Conservation (phyloP, 2,329 filamentous ascomycete species). For the Stagonosporopsis tanaceti region DNA sequence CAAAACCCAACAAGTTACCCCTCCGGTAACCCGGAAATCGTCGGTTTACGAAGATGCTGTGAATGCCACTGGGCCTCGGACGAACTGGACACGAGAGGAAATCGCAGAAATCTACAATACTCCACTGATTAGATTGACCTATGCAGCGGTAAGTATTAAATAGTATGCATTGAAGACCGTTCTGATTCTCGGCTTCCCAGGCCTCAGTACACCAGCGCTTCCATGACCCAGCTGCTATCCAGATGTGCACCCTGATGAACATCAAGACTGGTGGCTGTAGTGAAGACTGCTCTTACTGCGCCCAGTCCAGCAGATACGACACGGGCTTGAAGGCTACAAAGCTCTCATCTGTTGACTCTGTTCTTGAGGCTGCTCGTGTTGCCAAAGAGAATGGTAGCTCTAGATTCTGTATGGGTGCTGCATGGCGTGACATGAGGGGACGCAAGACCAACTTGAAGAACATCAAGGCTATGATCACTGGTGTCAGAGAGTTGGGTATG, state of each 20-base stretch:
- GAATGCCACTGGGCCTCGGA: conserved; percentile 67
- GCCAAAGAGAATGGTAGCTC: conserved; percentile 87
- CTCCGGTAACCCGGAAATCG: conserved; percentile 16
- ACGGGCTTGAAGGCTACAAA: conserved; percentile 82
- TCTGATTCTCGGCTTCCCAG: conserved; percentile 53
- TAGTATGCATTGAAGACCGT: neutral
- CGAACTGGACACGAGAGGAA: conserved; percentile 82
- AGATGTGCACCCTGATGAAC: conserved; percentile 95
- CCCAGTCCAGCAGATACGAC: conserved; percentile 82
- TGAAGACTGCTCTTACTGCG: conserved; percentile 93
- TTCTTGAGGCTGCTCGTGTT: conserved; percentile 77
- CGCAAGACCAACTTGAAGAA: conserved; percentile 84
- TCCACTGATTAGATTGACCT: conserved; percentile 79
- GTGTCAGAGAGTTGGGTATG: conserved; percentile 83
- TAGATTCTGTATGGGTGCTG: conserved; percentile 93
- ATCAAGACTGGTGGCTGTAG: conserved; percentile 94
- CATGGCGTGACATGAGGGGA: conserved; percentile 93
- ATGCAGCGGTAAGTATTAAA: conserved; percentile 66
- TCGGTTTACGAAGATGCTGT: conserved; percentile 59
- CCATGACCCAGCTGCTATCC: conserved; percentile 82
- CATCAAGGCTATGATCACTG: conserved; percentile 84
- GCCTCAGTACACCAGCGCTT: conserved; percentile 81
- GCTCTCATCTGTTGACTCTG: conserved; percentile 79
- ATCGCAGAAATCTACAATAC: conserved; percentile 83
- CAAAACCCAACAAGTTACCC: conserved; percentile 30